Conservation (phyloP, 192 early-diverging fungal genomes). For the Glomus cerebriforme region DNA sequence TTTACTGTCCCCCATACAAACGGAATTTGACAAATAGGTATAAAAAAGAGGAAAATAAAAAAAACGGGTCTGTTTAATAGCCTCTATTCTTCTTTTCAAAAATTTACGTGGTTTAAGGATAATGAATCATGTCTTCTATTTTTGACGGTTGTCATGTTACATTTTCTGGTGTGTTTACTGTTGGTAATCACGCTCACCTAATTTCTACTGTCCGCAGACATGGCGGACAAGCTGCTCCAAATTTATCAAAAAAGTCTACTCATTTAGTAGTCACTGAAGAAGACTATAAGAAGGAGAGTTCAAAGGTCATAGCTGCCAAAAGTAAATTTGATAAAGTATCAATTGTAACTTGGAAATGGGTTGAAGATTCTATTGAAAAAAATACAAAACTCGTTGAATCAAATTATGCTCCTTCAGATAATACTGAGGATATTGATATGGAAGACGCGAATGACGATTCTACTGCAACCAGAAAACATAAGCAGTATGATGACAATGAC, state of each 20-base stretch:
- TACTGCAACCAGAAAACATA: neutral
- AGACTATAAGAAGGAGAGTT: conserved; percentile 33
- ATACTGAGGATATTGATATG: neutral
- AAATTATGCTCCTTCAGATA: conserved; percentile 26
- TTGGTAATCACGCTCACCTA: conserved; percentile 3
- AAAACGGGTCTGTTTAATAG: too few relatives aligned
- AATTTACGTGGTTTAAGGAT: too few relatives aligned
- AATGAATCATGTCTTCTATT: neutral
- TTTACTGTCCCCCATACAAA: too few relatives aligned
- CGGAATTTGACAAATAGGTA: too few relatives aligned
- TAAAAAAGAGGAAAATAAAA: too few relatives aligned
- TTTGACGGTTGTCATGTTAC: conserved; percentile 17
- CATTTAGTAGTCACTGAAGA: conserved; percentile 40
- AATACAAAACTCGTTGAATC: conserved; percentile 31
- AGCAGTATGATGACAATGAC: neutral
- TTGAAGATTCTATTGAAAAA: conserved; percentile 34
- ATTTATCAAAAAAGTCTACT: conserved; percentile 39
- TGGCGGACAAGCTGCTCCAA: conserved; percentile 20
- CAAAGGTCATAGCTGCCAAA: conserved; percentile 36
- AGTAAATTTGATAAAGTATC: conserved; percentile 20
- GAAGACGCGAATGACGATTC: conserved; percentile 6
- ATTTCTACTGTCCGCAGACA: neutral
- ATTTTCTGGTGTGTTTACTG: conserved; percentile 16
- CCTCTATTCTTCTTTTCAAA: too few relatives aligned
- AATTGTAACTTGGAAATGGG: conserved; percentile 41